Evolutionary conservation across 225 moss, liverwort and hornwort species (phyloP), one percentile per base, ranked within the genome.

Genomic region (Ulota crispa): DNA sequence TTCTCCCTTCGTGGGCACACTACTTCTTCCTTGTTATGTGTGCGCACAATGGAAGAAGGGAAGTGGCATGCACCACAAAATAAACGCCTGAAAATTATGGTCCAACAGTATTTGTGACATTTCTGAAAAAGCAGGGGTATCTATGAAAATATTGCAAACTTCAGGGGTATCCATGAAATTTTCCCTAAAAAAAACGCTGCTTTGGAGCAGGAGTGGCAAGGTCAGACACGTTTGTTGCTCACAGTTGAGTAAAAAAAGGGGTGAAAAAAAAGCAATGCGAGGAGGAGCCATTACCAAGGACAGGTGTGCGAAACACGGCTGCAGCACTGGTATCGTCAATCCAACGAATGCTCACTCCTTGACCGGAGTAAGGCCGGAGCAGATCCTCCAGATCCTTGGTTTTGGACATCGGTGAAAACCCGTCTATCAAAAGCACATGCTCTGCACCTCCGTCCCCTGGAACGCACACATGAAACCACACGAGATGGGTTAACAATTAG

Each of bases 301-400:
- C 87, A 56, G 99, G 94, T 53, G 94, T 92, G 84, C 92, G 92
- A 83, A 99, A 99, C 52, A 94, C 93, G 42, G 92, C 96, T 66
- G 93, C 86, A 68, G 85, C 91, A 36, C 82, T 88, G 62, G 88
- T 89, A 79, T 94, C 91, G 56, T 94, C 93, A 79, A 99, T 79
- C 92, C 93, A 90, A 64, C 96, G 92, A 42, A 99, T 65, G 56
- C 85, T 86, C 72, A 91, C 86, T 72, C 92, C 93, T 84, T 89
- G 86, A 43, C 78, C 87, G 12, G 92, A 85, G 56, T 89, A 93
- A 27, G 93, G 92, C 70, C 89, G 86, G 42, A 99, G 67, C 70
- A 99, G 80, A 59, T 92, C 90, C 80, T 99, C 99, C 63, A 99
- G 79, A 80, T 99, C 99, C 77, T 88, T 92, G 15, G 90, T 91